These are phyloP conservation scores for Myxozyma neotropica DNA, from an alignment of 805 yeast genomes.

Conservation along the genomic window DNA sequence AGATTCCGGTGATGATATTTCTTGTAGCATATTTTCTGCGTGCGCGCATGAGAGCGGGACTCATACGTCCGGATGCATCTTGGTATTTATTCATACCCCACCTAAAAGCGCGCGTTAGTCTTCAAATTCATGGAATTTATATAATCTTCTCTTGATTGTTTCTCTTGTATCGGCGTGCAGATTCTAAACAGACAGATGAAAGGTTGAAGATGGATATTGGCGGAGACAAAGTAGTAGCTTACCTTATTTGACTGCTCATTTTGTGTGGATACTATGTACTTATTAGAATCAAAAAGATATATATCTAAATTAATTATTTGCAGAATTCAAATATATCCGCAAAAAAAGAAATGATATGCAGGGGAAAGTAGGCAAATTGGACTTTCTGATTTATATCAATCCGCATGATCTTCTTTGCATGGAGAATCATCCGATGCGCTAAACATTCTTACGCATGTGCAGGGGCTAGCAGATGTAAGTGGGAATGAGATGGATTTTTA, in stretches of 20 bases:
- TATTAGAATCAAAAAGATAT: neutral
- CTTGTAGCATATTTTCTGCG: conserved; percentile 15
- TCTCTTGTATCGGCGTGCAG: neutral
- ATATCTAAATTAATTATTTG: too few species aligned
- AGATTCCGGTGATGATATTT: conserved; percentile 26
- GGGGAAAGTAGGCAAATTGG: neutral
- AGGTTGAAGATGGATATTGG: neutral
- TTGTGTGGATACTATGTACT: neutral
- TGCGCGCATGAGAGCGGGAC: conserved; percentile 32
- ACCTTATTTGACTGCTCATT: conserved; percentile 26
- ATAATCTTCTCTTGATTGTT: too few species aligned
- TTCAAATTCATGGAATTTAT: neutral
- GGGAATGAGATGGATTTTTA: too few species aligned
- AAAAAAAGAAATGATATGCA: neutral
- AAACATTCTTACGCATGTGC: neutral
- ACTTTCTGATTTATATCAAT: neutral
- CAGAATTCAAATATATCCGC: too few species aligned
- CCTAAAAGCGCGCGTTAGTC: neutral
- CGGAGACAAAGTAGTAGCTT: neutral
- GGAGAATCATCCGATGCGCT: neutral
- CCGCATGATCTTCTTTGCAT: neutral
- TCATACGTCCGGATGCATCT: conserved; percentile 30
- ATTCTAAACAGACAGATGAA: neutral
- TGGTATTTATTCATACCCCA: conserved; percentile 30
- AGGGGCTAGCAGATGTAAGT: neutral